These are phyloP conservation scores for Magnolia changhungtana DNA, from an alignment of 164 flowering plant species.

Conservation along the genomic window DNA sequence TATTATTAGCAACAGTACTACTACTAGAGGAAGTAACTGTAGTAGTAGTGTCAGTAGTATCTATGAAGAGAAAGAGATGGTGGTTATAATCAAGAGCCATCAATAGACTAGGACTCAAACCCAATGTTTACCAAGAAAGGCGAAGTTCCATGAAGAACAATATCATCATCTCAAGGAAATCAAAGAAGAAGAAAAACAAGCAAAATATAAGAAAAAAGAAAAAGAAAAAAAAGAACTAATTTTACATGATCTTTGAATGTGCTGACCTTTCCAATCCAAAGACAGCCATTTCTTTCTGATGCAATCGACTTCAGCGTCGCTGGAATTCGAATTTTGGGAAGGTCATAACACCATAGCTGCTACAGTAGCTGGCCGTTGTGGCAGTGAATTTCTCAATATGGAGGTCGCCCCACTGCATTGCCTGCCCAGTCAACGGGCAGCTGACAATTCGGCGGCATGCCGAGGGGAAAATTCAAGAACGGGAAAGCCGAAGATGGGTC, in stretches of 20 bases:
- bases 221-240: slow-evolving; percentile 9
- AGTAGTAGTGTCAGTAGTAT: neutral
- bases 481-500: slow-evolving; percentile 69
- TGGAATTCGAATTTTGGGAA: neutral
- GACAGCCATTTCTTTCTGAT: neutral
- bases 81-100: neutral
- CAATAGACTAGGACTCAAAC: neutral
- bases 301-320: neutral
- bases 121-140: neutral
- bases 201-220: slow-evolving; percentile 3
- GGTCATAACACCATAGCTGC: neutral
- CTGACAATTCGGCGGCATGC: slow-evolving; percentile 53
- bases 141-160: neutral
- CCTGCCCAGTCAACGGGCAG: slow-evolving; percentile 55
- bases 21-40: neutral
- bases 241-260: slow-evolving; percentile 28
- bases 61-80: neutral
- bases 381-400: slow-evolving; percentile 25
- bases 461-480: slow-evolving; percentile 72
- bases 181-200: slow-evolving; percentile 3
- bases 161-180: slow-evolving; percentile 1
- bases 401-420: slow-evolving; percentile 36
- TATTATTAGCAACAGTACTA: neutral
- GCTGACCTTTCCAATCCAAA: slow-evolving; percentile 33
- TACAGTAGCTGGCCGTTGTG: neutral